Evolutionary conservation across 257 asterid species (phyloP).

Genomic region (Coffea eugenioides): DNA sequence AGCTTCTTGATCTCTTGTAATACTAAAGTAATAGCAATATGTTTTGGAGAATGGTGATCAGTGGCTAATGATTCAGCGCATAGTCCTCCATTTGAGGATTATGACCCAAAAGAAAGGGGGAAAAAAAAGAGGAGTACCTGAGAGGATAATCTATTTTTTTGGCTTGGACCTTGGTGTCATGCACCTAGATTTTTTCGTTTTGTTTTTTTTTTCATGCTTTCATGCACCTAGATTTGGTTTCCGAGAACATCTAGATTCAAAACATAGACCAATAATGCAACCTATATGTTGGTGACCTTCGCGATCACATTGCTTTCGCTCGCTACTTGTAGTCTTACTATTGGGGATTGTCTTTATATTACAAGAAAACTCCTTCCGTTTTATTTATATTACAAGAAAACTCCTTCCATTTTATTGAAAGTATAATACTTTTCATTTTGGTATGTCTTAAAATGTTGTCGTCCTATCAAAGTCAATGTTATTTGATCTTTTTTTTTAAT

Average conservation of each 20-base stretch:
- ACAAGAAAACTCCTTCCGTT: too few relatives aligned
- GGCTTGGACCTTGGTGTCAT: neutral
- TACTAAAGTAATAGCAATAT: neutral
- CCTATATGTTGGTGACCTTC: neutral
- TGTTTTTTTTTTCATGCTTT: neutral
- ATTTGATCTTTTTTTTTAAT: too few relatives aligned
- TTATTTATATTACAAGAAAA: too few relatives aligned
- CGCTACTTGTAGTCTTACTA: neutral
- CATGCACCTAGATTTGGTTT: constrained; percentile 5
- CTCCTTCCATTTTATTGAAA: too few relatives aligned
- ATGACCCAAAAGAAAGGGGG: neutral
- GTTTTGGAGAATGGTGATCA: neutral
- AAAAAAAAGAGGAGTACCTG: neutral
- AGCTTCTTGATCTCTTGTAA: neutral
- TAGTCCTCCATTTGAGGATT: neutral
- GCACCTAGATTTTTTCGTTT: neutral
- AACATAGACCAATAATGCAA: neutral
- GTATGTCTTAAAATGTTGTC: too few relatives aligned
- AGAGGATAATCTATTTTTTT: neutral
- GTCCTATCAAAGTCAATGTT: too few relatives aligned
- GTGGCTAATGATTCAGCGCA: neutral
- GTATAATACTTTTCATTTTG: too few relatives aligned
- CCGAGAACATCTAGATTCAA: neutral
- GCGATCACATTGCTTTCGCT: neutral
- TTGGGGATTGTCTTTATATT: neutral